Base-by-base conservation (phyloP, 75 land plant genomes). In the Gnetum montanum region DNA sequence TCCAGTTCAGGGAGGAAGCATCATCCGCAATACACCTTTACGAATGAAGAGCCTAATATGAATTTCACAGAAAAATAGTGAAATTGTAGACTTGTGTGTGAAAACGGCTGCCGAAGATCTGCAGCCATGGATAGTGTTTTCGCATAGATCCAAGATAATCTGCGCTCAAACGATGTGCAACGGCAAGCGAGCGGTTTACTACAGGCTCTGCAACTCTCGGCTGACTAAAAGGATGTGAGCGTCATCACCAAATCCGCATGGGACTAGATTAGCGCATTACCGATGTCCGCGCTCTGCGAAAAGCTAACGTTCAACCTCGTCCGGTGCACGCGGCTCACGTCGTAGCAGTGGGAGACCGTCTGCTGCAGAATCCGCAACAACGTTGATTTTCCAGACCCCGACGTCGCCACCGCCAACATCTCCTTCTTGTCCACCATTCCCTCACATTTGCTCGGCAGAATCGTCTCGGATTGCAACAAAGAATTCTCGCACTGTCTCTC, bases 221-320 rank as follows among this genome's bases (percentile, higher is more conserved):
- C 99, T 18, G 78, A 90, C 4, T 96, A 96, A n/a, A 84, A 79
- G 26, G 97, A 95, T 77, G 77, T 90, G 54, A 90, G 92, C 18
- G 63, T 83, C 15, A 31, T 94, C 29, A 80, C 91, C 48, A 67
- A 67, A 33, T 57, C 85, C 43, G 90, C 96, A 41, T 79, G 78
- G 60, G 97, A 90, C 19, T 96, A 95, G 74, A 90, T 90, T 64
- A 73, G 89, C 55, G 83, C 99, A 43, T 69, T 81, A 28, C 97
- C 97, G 8, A 75, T 92, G 49, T 80, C 85, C 40, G 99, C 98
- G 44, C 82, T 94, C 27, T 89, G 78, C 71, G 90, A 95, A 76
- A 90, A 90, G 62, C 99, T 95, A 49, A 92, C 99, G 1, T 90
- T 95, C 75, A 96, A 90, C 49, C 77, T 92, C 27, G 63, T 92